Conservation (phyloP, 2,329 filamentous ascomycete genomes). For the Fusarium anthophilum region DNA sequence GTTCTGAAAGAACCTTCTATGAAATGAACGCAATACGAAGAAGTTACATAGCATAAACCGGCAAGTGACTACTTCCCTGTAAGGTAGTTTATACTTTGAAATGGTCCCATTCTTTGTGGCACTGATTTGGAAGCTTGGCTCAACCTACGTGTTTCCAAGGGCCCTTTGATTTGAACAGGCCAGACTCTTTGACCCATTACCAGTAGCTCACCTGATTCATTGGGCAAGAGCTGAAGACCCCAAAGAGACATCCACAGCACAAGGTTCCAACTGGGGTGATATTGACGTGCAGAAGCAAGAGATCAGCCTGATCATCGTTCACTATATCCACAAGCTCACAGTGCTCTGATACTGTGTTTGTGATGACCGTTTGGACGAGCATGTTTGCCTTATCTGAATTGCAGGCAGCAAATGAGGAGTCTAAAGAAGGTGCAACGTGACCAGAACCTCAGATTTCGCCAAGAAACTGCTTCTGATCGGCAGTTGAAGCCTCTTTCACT, state of each 20-base stretch:
- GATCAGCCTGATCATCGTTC: slow-evolving; percentile 23
- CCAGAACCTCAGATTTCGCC: neutral
- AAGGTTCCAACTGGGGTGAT: slow-evolving; percentile 4
- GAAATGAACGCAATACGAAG: neutral
- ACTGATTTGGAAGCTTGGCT: neutral
- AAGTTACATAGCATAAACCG: neutral
- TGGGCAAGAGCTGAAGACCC: neutral
- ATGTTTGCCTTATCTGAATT: neutral
- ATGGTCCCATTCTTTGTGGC: neutral
- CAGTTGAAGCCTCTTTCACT: neutral
- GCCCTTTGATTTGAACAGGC: neutral
- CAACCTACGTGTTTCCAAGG: neutral
- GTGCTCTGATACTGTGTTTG: slow-evolving; percentile 9
- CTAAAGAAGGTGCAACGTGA: neutral
- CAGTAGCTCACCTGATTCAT: neutral
- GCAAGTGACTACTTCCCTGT: neutral
- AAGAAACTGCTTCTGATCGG: slow-evolving; percentile 6
- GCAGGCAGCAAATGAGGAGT: neutral
- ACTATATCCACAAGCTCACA: neutral
- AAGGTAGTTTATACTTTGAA: neutral
- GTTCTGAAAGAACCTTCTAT: neutral
- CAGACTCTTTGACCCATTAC: neutral
- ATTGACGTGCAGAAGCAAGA: slow-evolving; percentile 1
- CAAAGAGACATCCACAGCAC: neutral
- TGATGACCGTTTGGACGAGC: neutral